phyloP scores from a whole-genome alignment of 768 basidiomycete genomes.

The Boletus reticuloceps region DNA sequence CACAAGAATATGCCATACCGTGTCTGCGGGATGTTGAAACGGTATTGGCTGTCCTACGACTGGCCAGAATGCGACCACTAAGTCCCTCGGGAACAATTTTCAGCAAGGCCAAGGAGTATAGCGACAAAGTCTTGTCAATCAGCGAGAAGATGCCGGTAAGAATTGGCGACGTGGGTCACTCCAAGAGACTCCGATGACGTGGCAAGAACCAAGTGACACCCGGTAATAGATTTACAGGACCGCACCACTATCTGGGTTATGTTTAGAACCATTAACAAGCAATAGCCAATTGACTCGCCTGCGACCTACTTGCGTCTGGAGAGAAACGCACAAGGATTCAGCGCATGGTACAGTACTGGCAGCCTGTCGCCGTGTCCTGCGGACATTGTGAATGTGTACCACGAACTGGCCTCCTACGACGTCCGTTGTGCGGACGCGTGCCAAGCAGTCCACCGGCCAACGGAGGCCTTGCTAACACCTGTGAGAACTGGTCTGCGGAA shows the following conservation, averaged over 20 bases:
- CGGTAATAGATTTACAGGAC: slow-evolving; percentile 9
- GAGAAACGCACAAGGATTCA: slow-evolving; percentile 13
- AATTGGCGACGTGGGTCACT: slow-evolving; percentile 4
- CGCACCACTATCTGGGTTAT: slow-evolving; percentile 6
- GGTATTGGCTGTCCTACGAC: not conserved
- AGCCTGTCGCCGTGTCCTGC: slow-evolving; percentile 10
- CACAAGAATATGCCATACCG: too few relatives aligned
- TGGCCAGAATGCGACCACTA: not conserved
- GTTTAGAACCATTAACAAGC: not conserved
- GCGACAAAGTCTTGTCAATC: slow-evolving; percentile 17
- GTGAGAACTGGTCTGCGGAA: too few relatives aligned
- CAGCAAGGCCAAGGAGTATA: not conserved
- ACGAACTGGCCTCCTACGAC: too few relatives aligned
- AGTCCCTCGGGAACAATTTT: not conserved
- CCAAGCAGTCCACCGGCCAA: too few relatives aligned
- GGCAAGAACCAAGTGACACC: slow-evolving; percentile 14
- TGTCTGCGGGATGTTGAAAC: slow-evolving; percentile 9
- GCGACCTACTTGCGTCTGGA: slow-evolving; percentile 16
- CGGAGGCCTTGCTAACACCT: too few relatives aligned
- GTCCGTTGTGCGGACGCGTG: too few relatives aligned
- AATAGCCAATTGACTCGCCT: too few relatives aligned
- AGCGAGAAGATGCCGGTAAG: slow-evolving; percentile 3
- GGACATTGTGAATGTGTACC: not conserved
- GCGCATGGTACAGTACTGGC: not conserved
- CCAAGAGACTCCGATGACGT: slow-evolving; percentile 13